Evolutionary conservation across 1,284 basidiomycete species (phyloP).

Genomic region (Rhodotorula sp.): DNA sequence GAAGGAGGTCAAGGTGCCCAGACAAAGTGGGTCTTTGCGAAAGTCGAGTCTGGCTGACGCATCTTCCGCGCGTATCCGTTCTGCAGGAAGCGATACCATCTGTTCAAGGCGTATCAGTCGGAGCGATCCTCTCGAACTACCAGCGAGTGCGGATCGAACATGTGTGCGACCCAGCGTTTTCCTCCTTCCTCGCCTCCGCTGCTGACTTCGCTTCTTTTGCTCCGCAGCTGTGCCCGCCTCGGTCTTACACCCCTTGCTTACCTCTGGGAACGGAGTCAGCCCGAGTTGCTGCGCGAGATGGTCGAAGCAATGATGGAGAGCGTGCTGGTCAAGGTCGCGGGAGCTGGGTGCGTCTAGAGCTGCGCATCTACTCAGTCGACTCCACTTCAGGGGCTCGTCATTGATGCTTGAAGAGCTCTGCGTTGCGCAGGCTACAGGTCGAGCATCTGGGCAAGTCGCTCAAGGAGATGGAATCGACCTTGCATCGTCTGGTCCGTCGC

Average conservation of each 20-base stretch:
- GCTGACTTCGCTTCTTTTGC: neutral
- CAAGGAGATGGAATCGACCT: slow-evolving; percentile 67
- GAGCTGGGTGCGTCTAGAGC: slow-evolving; percentile 61
- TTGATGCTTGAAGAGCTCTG: neutral
- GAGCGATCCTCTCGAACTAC: slow-evolving; percentile 96
- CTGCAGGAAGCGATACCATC: slow-evolving; percentile 76
- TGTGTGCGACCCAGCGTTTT: slow-evolving; percentile 57
- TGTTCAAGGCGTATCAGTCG: slow-evolving; percentile 82
- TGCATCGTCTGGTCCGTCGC: slow-evolving; percentile 66
- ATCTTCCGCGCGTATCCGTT: neutral
- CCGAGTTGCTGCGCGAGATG: slow-evolving; percentile 82
- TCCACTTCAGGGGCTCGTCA: too few relatives aligned
- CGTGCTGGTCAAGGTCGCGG: slow-evolving; percentile 93
- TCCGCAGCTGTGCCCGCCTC: slow-evolving; percentile 74
- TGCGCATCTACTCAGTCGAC: too few relatives aligned
- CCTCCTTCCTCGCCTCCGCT: neutral
- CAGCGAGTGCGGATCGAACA: slow-evolving; percentile 96
- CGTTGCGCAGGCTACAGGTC: slow-evolving; percentile 42
- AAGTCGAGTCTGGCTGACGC: neutral
- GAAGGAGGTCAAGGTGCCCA: slow-evolving; percentile 67
- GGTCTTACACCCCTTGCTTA: slow-evolving; percentile 77
- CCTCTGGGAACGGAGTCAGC: slow-evolving; percentile 91
- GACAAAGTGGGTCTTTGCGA: too few relatives aligned
- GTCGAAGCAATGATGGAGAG: slow-evolving; percentile 73
- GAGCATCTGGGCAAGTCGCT: slow-evolving; percentile 78